Evolutionary conservation across 2,329 filamentous ascomycete species (phyloP), one percentile per base, ranked within the genome.

Genomic region (Anthostomella pinea): DNA sequence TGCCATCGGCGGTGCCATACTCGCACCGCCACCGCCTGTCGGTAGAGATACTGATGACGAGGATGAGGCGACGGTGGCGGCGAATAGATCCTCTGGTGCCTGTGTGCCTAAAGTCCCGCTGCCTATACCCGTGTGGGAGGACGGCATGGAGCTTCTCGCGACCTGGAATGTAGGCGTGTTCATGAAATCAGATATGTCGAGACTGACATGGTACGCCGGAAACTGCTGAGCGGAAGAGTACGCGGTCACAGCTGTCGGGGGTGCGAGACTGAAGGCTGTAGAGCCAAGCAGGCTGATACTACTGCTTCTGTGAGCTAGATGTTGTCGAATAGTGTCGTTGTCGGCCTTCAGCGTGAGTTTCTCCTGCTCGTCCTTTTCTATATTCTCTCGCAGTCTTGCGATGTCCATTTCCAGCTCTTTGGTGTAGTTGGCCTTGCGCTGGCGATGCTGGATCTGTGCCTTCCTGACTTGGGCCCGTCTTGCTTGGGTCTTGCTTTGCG

Each of bases 401-500:
- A 73, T 58, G 47, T 77, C 72, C 41, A 67, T 58, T 60, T 78
- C 74, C 19, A 78, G 68, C 58, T 76, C 62, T 49, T 68, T 69
- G 44, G 72, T 65, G 51, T 78, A 75, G 52, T 76, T 69, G 33
- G 69, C 72, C 50, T 77, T 77, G 50, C 74, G 70, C 53, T 73
- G 68, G 11, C 74, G 72, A 48, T 78, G 74, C 52, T 75, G 67
- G 23, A 70, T 67, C 62, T 78, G 74, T 2, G 74, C 74, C 15
- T 63, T 66, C 3, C 73, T 60, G 33, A 78, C 73, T 44, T 78
- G 74, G 3, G 68, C 67, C 1, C 74, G 67, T 4, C 74, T 68
- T 11, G 62, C 43, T 49, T 69, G 64, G 15, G 68, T 60, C 53
- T 72, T 74, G 35, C 67, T 62, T 48, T 57, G 48, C 6, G 52